phyloP scores from a whole-genome alignment of 805 yeast species.

The Tetrapisispora namnaoensis region DNA sequence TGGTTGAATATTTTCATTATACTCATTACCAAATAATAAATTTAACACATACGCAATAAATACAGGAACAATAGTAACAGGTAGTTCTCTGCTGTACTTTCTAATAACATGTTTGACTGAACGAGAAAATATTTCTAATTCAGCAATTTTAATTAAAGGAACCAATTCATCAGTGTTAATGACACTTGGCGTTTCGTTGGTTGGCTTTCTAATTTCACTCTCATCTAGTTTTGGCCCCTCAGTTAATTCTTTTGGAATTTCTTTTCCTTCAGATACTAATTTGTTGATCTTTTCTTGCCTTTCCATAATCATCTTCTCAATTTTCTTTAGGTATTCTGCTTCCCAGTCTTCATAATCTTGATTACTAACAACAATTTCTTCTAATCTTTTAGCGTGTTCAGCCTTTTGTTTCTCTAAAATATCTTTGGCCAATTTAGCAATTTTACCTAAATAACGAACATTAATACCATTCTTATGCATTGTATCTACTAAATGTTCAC shows the following conservation, averaged over 20 bases:
- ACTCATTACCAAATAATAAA: slow-evolving; percentile 46
- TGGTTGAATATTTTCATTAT: slow-evolving; percentile 34
- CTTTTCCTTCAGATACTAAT: slow-evolving; percentile 27
- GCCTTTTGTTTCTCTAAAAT: slow-evolving; percentile 15
- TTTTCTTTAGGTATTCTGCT: slow-evolving; percentile 20
- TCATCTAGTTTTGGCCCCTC: slow-evolving; percentile 28
- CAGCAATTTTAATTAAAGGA: slow-evolving; percentile 39
- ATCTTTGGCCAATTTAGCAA: slow-evolving; percentile 27
- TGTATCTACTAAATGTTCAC: slow-evolving; percentile 55
- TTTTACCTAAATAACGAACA: slow-evolving; percentile 71
- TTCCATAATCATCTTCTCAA: slow-evolving; percentile 26
- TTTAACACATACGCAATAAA: slow-evolving; percentile 66
- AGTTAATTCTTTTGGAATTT: slow-evolving; percentile 28
- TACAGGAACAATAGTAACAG: slow-evolving; percentile 45
- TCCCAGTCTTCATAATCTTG: slow-evolving; percentile 30
- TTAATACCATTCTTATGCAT: slow-evolving; percentile 82
- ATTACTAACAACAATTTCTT: slow-evolving; percentile 20
- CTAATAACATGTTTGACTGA: slow-evolving; percentile 68
- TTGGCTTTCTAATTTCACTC: slow-evolving; percentile 27
- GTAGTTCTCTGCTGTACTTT: slow-evolving; percentile 34
- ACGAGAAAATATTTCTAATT: slow-evolving; percentile 67
- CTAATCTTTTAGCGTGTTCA: slow-evolving; percentile 17
- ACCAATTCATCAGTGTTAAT: slow-evolving; percentile 31
- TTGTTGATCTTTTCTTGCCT: slow-evolving; percentile 30
- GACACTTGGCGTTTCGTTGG: slow-evolving; percentile 28